Conservation (phyloP, 2,329 filamentous ascomycete species). For the Macrophomina tecta region DNA sequence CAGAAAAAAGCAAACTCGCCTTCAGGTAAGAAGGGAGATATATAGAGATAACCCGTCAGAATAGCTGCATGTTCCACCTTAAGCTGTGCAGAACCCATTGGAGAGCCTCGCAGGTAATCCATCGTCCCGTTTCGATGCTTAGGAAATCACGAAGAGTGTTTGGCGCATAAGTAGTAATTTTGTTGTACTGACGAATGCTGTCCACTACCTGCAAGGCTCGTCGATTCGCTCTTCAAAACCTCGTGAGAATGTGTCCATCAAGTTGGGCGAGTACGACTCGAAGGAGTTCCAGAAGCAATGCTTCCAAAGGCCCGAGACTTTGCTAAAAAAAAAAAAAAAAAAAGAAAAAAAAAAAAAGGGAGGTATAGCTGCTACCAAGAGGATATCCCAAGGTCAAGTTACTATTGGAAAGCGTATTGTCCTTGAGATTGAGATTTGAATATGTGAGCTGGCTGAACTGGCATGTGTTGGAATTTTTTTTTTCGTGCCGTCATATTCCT, state of each 20-base stretch:
- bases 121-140: conserved; percentile 40
- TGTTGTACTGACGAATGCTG: conserved; percentile 44
- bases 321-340: no score
- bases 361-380: conserved; percentile 15
- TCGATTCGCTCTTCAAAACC: conserved; percentile 46
- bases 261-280: conserved; percentile 30
- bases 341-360: no score
- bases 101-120: conserved; percentile 40
- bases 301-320: conserved; percentile 27
- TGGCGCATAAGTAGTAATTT: conserved; percentile 40
- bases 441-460: background rate
- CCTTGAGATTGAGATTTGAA: background rate
- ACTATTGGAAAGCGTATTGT: background rate
- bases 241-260: conserved; percentile 43
- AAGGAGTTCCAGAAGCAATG: conserved; percentile 30
- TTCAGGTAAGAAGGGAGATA: conserved; percentile 48
- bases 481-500: background rate
- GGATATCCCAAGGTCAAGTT: background rate
- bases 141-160: conserved; percentile 43
- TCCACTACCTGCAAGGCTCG: conserved; percentile 45
- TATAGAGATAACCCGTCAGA: conserved; percentile 42
- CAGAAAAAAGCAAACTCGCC: conserved; percentile 45
- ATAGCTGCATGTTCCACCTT: conserved; percentile 45
- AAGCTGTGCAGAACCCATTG: conserved; percentile 38
- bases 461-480: background rate